These are phyloP conservation scores for Microstegium vimineum DNA, from an alignment of 176 grass and related monocot genomes.

Conservation along the genomic window DNA sequence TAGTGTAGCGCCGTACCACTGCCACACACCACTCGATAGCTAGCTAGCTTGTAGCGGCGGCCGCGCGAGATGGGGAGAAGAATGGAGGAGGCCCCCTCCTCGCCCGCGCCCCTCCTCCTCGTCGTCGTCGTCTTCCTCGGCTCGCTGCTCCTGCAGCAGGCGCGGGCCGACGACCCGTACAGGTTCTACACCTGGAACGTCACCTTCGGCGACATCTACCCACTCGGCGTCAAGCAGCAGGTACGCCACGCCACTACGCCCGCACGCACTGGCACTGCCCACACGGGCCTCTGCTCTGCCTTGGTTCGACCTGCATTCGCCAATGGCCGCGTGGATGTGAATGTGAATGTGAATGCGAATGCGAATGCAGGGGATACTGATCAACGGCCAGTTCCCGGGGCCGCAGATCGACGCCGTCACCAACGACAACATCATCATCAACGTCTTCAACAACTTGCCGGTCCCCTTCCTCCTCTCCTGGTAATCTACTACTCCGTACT, in stretches of 20 bases:
- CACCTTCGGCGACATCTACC: conserved; percentile 78
- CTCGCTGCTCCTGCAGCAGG: neutral
- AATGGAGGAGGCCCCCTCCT: conserved; percentile 26
- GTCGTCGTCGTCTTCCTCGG: neutral
- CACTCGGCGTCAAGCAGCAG: conserved; percentile 79
- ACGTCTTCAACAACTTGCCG: conserved; percentile 88
- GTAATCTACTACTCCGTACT: conserved; percentile 7
- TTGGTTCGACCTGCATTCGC: conserved; percentile 10
- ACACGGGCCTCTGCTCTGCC: neutral
- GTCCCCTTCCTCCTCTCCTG: conserved; percentile 86
- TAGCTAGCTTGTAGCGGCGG: neutral
- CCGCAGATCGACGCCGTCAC: conserved; percentile 94
- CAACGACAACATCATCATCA: conserved; percentile 95
- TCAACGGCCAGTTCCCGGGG: conserved; percentile 96
- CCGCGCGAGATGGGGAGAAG: neutral
- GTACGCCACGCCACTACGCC: conserved; percentile 29
- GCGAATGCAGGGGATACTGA: conserved; percentile 75
- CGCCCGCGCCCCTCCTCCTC: neutral
- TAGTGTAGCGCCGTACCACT: neutral
- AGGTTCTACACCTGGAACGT: conserved; percentile 84
- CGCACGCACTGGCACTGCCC: too few species aligned
- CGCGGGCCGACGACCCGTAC: conserved; percentile 61
- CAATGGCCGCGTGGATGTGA: neutral
- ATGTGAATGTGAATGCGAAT: neutral
- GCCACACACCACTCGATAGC: neutral